phyloP scores from a whole-genome alignment of 1,139 yeast genomes.

The Pichia norvegensis region DNA sequence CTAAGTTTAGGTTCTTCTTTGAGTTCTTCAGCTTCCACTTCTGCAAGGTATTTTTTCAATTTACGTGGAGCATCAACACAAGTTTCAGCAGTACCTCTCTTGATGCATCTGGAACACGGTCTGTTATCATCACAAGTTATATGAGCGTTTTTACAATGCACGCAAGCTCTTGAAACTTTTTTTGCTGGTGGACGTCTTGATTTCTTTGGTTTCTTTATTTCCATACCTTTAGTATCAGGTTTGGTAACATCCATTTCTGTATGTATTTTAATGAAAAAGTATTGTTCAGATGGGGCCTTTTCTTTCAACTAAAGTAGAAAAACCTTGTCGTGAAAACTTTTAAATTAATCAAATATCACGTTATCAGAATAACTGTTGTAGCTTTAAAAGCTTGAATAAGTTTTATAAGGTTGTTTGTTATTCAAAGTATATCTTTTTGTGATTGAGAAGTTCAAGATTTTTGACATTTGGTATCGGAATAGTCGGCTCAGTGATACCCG shows the following conservation, averaged over 20 bases:
- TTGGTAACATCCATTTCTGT: not conserved
- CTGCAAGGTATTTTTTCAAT: constrained; percentile 68
- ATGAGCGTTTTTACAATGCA: constrained; percentile 80
- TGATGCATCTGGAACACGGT: constrained; percentile 77
- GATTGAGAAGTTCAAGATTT: no score
- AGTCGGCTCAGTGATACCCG: no score
- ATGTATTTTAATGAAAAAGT: no score
- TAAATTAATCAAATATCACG: no score
- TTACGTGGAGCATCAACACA: constrained; percentile 91
- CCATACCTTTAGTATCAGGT: not conserved
- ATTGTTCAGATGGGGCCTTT: no score
- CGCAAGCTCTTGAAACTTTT: constrained; percentile 77
- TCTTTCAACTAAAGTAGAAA: no score
- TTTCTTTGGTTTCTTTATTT: constrained; percentile 16
- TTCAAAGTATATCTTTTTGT: no score
- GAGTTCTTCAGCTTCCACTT: constrained; percentile 17
- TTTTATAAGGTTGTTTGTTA: no score
- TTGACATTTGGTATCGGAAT: no score
- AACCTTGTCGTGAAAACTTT: no score
- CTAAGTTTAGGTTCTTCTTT: not conserved
- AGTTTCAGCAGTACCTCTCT: constrained; percentile 57
- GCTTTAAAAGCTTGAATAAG: no score
- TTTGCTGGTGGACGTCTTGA: constrained; percentile 28
- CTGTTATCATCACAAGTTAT: constrained; percentile 75
- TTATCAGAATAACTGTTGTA: no score